Evolutionary conservation across 1,284 basidiomycete species (phyloP).

Genomic region (Macrocystidia cucumis): DNA sequence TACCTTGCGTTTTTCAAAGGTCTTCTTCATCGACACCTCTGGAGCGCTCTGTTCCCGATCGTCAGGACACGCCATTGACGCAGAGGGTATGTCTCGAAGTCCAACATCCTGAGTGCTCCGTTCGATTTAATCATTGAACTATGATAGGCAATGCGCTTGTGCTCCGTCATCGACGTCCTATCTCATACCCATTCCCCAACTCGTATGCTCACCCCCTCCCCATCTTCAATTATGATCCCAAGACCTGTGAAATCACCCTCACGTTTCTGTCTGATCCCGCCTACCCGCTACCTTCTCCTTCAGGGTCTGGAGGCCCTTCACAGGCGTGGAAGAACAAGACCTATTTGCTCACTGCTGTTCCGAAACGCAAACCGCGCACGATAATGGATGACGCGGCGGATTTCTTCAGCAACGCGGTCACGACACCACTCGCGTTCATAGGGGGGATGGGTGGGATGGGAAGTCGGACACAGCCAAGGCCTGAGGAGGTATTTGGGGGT

Average conservation of each 20-base stretch:
- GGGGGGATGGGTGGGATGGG: conserved; percentile 27
- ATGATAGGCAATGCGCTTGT: conserved; percentile 41
- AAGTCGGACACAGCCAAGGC: conserved; percentile 45
- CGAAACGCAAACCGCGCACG: conserved; percentile 54
- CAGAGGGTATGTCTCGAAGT: conserved; percentile 62
- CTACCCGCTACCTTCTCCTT: conserved; percentile 34
- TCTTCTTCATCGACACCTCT: conserved; percentile 73
- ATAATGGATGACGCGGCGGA: conserved; percentile 63
- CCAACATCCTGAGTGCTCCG: conserved; percentile 4
- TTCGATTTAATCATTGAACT: background rate
- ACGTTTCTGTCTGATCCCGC: conserved; percentile 55
- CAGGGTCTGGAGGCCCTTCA: conserved; percentile 25
- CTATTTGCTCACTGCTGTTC: conserved; percentile 58
- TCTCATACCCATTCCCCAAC: conserved; percentile 70
- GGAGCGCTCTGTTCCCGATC: conserved; percentile 68
- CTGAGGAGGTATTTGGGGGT: conserved; percentile 58
- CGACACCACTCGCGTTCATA: conserved; percentile 42
- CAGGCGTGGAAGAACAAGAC: conserved; percentile 52
- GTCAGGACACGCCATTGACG: conserved; percentile 74
- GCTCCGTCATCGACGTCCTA: conserved; percentile 65
- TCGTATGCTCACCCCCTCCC: conserved; percentile 69
- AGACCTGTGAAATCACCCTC: conserved; percentile 51
- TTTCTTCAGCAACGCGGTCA: conserved; percentile 49
- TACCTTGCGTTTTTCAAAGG: conserved; percentile 27
- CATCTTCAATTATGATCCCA: conserved; percentile 48